Percentiles rank a stretch among this genome's conserved stretches.
These are phyloP conservation scores for Rhodotorula taiwanensis DNA, from an alignment of 768 basidiomycete genomes.

Conservation along the genomic window DNA sequence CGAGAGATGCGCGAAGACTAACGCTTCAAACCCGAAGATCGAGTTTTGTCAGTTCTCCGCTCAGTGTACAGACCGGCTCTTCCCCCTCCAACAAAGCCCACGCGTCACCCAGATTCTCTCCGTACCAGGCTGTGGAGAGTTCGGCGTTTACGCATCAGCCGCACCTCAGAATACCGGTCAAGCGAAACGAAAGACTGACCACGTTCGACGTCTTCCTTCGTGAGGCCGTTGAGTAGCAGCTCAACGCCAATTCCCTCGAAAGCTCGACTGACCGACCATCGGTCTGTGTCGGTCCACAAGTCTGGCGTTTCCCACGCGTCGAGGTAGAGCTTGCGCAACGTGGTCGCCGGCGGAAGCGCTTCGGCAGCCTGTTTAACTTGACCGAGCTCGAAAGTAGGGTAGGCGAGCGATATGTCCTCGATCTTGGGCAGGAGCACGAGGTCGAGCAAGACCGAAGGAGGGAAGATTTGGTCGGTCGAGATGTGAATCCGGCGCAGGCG, in stretches of 20 bases:
- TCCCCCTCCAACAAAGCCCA: not conserved
- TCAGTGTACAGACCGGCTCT: too few species aligned
- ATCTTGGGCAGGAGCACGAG: conserved; percentile 4
- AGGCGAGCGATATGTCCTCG: not conserved
- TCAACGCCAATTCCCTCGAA: not conserved
- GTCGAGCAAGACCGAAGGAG: not conserved
- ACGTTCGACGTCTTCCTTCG: conserved; percentile 13
- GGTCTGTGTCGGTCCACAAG: not conserved
- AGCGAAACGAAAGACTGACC: conserved; percentile 4
- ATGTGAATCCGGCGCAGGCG: not conserved
- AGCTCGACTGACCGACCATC: not conserved
- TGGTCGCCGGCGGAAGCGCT: not conserved
- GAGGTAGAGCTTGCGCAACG: not conserved
- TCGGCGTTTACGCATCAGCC: not conserved
- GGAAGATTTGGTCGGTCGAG: conserved; percentile 10
- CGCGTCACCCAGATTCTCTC: not conserved
- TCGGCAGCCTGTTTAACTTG: not conserved
- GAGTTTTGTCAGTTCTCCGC: too few species aligned
- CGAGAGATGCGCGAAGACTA: too few species aligned
- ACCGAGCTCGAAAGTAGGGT: not conserved
- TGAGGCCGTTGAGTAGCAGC: not conserved
- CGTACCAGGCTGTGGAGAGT: conserved; percentile 1
- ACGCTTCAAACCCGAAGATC: too few species aligned
- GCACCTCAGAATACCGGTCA: not conserved
- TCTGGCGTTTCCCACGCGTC: conserved; percentile 3